A percentile compares a stretch with the other conserved stretches of the same genome.
Evolutionary conservation across 2,329 filamentous ascomycete genomes (phyloP).

Genomic region (Aspergillus sp.): DNA sequence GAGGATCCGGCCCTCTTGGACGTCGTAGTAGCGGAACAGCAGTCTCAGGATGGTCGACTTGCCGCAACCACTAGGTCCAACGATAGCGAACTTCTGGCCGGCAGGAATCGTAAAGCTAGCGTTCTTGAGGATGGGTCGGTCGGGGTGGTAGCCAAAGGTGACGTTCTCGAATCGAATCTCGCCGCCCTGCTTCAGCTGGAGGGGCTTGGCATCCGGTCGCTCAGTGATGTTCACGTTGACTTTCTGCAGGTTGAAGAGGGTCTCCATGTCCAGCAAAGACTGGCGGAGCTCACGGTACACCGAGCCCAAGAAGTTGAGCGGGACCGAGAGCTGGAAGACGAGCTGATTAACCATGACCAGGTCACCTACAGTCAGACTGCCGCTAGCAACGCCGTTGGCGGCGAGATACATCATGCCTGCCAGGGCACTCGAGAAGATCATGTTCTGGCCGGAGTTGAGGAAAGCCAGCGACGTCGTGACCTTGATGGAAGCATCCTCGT

Average conservation of each 20-base stretch:
- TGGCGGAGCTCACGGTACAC: slow-evolving; percentile 95
- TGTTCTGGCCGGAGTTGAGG: slow-evolving; percentile 91
- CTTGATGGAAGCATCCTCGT: slow-evolving; percentile 95
- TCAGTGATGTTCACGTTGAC: slow-evolving; percentile 89
- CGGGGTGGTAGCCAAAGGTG: slow-evolving; percentile 84
- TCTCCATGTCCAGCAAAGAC: slow-evolving; percentile 97
- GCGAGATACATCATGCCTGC: slow-evolving; percentile 99
- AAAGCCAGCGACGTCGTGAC: slow-evolving; percentile 91
- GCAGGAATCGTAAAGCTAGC: slow-evolving; percentile 87
- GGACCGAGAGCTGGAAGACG: slow-evolving; percentile 95
- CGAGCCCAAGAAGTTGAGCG: slow-evolving; percentile 95
- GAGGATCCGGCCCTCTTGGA: slow-evolving; percentile 78
- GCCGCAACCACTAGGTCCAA: slow-evolving; percentile 92
- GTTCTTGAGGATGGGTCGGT: slow-evolving; percentile 83
- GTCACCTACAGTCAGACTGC: slow-evolving; percentile 85
- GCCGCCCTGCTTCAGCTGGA: slow-evolving; percentile 74
- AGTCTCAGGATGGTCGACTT: slow-evolving; percentile 92
- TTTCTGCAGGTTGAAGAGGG: slow-evolving; percentile 94
- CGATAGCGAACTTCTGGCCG: slow-evolving; percentile 92
- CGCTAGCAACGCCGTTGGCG: slow-evolving; percentile 80
- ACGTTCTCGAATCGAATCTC: slow-evolving; percentile 96
- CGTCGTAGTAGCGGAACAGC: slow-evolving; percentile 92
- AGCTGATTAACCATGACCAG: slow-evolving; percentile 99
- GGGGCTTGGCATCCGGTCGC: slow-evolving; percentile 68
- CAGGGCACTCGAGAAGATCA: slow-evolving; percentile 92